A percentile compares a stretch with the other conserved stretches of the same genome.
These are phyloP conservation scores for Podosphaera aphanis DNA, from an alignment of 2,329 filamentous ascomycete species.

Conservation along the genomic window DNA sequence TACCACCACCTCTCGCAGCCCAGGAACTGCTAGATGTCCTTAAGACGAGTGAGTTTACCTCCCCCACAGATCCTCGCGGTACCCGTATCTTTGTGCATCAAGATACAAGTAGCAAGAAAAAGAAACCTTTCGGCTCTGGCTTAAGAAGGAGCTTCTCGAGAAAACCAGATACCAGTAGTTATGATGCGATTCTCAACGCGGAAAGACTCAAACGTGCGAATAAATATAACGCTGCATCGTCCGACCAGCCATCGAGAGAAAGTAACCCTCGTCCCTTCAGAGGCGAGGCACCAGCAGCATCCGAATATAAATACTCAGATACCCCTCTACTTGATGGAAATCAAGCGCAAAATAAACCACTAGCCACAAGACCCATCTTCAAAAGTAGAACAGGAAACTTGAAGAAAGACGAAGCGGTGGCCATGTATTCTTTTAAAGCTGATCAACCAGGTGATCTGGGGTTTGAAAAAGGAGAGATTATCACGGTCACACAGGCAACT, in stretches of 20 bases:
- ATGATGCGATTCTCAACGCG: not conserved
- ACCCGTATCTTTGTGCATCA: slow-evolving; percentile 62
- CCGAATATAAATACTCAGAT: slow-evolving; percentile 31
- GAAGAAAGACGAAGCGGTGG: slow-evolving; percentile 62
- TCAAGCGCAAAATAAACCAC: slow-evolving; percentile 42
- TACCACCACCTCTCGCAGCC: slow-evolving; percentile 59
- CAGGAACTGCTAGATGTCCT: slow-evolving; percentile 67
- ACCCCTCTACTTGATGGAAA: slow-evolving; percentile 19
- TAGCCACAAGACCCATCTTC: slow-evolving; percentile 78
- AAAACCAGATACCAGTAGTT: not conserved
- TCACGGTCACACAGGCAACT: slow-evolving; percentile 84
- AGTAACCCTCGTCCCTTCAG: too few relatives aligned
- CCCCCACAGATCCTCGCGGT: slow-evolving; percentile 43
- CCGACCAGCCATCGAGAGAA: not conserved
- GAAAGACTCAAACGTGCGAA: not conserved
- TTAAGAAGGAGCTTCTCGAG: slow-evolving; percentile 22
- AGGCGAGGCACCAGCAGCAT: not conserved
- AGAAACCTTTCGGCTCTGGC: slow-evolving; percentile 47
- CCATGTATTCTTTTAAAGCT: slow-evolving; percentile 80
- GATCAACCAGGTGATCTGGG: slow-evolving; percentile 80
- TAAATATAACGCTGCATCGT: not conserved
- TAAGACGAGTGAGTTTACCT: slow-evolving; percentile 65
- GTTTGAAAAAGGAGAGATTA: slow-evolving; percentile 94
- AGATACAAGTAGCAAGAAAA: slow-evolving; percentile 36
- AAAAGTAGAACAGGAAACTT: slow-evolving; percentile 29